phyloP scores from a whole-genome alignment of 208 protist species.

The Leishmania braziliensis region DNA sequence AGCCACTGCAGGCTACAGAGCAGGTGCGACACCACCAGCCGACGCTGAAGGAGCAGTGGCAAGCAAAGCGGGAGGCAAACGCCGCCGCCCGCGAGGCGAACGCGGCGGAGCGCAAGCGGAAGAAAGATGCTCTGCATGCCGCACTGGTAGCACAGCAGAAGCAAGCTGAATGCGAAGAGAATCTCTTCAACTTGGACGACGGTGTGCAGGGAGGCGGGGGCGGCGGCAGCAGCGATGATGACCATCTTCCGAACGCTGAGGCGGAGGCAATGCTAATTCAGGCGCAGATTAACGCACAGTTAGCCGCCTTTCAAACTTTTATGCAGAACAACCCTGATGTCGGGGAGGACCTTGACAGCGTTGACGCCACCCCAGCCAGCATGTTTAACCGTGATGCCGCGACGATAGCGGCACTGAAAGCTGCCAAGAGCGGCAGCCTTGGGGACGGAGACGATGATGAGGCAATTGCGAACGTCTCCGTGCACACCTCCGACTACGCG shows the following conservation, averaged over 20 bases:
- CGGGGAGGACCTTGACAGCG: slow-evolving; percentile 15
- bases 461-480: slow-evolving; percentile 32
- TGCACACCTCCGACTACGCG: slow-evolving; percentile 44
- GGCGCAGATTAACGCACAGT: slow-evolving; percentile 26
- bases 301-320: slow-evolving; percentile 25
- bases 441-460: slow-evolving; percentile 23
- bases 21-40: slow-evolving; percentile 10
- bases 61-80: slow-evolving; percentile 22
- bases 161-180: slow-evolving; percentile 9
- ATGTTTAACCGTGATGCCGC: slow-evolving; percentile 7
- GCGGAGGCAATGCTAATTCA: slow-evolving; percentile 15
- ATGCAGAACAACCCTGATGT: slow-evolving; percentile 21
- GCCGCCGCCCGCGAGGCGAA: slow-evolving; percentile 13
- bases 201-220: neutral
- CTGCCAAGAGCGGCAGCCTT: neutral
- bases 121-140: slow-evolving; percentile 28
- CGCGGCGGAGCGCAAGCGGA: slow-evolving; percentile 23
- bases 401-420: neutral
- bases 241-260: slow-evolving; percentile 9
- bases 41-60: slow-evolving; percentile 33
- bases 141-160: slow-evolving; percentile 25
- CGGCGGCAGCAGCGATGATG: slow-evolving; percentile 6
- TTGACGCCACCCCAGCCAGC: neutral
- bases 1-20: slow-evolving; percentile 6
- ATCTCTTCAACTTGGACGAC: neutral